Conservation (phyloP, 116 monocot genomes). For the Papilionanthe hybrid region DNA sequence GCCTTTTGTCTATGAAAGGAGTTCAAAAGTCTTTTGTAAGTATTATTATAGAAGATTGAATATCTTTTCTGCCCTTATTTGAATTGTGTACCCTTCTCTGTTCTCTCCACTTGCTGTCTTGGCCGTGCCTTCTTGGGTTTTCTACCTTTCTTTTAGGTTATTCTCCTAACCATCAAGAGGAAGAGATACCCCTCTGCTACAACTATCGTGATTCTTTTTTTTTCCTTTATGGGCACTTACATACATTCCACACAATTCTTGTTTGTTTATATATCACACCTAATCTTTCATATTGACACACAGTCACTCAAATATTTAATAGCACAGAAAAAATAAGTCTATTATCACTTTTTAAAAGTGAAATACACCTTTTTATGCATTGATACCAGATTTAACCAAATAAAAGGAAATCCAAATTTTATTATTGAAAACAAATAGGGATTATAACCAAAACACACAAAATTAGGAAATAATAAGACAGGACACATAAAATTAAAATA, state of each 20-base stretch:
- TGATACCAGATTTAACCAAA: no score
- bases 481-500: no score
- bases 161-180: not conserved
- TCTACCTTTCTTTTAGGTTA: not conserved
- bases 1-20: not conserved
- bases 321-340: no score
- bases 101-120: not conserved
- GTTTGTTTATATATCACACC: no score
- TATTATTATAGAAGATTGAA: not conserved
- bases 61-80: not conserved
- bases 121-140: not conserved
- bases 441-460: no score
- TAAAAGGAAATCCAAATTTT: no score
- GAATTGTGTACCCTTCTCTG: not conserved
- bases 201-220: not conserved
- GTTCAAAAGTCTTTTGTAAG: not conserved
- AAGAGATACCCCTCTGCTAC: not conserved
- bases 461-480: no score
- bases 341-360: no score
- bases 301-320: no score
- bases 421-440: no score
- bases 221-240: not conserved
- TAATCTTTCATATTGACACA: no score
- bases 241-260: not conserved
- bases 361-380: no score